Base-by-base conservation (phyloP, 495 filamentous ascomycete species). In the Penicillium egyptiacum region DNA sequence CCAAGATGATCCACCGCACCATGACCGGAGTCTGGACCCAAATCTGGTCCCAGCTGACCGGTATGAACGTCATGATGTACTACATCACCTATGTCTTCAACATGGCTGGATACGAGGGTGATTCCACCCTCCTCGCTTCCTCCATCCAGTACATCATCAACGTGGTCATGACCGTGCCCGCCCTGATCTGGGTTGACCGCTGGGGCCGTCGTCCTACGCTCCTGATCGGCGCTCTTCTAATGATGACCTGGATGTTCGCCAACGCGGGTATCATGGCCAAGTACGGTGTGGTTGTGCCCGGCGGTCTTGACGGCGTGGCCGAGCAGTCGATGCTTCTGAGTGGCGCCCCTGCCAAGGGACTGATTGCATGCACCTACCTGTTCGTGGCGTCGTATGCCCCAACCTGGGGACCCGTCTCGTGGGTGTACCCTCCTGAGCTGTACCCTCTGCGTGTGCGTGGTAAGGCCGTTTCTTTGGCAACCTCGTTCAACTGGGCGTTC, bases 21-120 rank as follows among this genome's bases (percentile, higher is more conserved):
- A 62, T 81, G 50, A 85, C 88, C 60, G 88, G 89, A 55, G 56
- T 92, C 35, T 90, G 88, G 63, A 86, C 80, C 1, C 90, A 92
- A 72, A 88, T 94, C 66, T 92, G 89, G 89, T 86, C 84, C 31
- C 90, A 94, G 66, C 73, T 92, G 46, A 89, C 87, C 2, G 90
- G 90, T 40, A 91, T 91, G 86, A 92, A 91, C 66, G 88, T 92
- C 25, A 92, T 92, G 88, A 90, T 73, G 69, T 70, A 71, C 53
- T 75, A 75, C 56, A 73, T 75, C 52, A 71, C 61, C 22, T 73
- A 72, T 20, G 70, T 74, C 19, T 74, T 76, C 56, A 50, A 33
- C 16, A 76, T 74, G 71, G 71, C 73, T 2, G 73, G 73, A 3
- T 70, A 73, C 31, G 49, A 56, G 0, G 73, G 72, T 8, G 56